Evolutionary conservation across 2,329 filamentous ascomycete genomes (phyloP).

Genomic region (Aspergillus arachidicola): DNA sequence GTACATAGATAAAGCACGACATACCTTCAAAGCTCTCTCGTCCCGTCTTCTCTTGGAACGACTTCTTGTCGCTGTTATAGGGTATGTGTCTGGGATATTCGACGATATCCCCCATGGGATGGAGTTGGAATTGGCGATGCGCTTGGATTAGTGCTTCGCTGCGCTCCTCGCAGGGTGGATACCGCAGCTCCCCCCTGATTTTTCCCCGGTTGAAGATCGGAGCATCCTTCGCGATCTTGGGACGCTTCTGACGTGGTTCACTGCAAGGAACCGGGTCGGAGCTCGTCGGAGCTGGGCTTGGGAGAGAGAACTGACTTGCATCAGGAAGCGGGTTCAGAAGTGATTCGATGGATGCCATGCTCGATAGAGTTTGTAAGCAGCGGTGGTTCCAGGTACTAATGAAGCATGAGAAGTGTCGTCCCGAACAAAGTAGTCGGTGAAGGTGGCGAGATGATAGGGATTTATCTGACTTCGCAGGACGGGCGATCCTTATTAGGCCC

Average conservation of each 20-base stretch:
- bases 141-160: constrained; percentile 60
- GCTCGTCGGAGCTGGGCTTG: constrained; percentile 46
- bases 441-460: constrained; percentile 12
- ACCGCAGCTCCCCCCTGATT: constrained; percentile 70
- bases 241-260: constrained; percentile 37
- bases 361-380: constrained; percentile 6
- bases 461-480: constrained; percentile 18
- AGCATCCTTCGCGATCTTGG: constrained; percentile 67
- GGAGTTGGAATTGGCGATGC: constrained; percentile 66
- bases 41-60: constrained; percentile 82
- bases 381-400: neutral
- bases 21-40: constrained; percentile 85
- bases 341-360: constrained; percentile 68
- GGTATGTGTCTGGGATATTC: constrained; percentile 76
- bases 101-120: constrained; percentile 63
- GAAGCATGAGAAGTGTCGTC: neutral
- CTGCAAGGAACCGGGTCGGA: constrained; percentile 37
- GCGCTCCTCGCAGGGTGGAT: constrained; percentile 70
- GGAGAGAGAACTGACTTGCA: constrained; percentile 28
- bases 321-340: constrained; percentile 66
- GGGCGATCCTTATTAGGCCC: constrained; percentile 14
- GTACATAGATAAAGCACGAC: neutral
- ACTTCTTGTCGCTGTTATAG: constrained; percentile 92
- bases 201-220: constrained; percentile 64
- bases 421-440: neutral